Conservation (phyloP, 257 asterid genomes). For the Eucommia ulmoides region DNA sequence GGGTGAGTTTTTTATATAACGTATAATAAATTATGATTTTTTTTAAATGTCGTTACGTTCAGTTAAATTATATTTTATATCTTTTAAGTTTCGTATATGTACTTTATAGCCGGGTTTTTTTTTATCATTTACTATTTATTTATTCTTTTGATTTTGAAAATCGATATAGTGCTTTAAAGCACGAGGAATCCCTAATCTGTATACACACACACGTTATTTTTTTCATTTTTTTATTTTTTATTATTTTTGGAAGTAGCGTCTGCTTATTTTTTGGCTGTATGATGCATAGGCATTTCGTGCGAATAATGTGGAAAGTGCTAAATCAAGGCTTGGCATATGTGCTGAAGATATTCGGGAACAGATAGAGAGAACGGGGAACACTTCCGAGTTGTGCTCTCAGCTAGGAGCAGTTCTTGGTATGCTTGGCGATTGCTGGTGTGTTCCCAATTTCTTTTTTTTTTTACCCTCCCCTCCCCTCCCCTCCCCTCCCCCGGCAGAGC, state of each 20-base stretch:
- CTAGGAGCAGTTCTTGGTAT: slow-evolving; percentile 93
- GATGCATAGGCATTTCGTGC: slow-evolving; percentile 80
- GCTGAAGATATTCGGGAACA: slow-evolving; percentile 87
- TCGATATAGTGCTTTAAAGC: background rate
- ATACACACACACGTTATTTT: too few species aligned
- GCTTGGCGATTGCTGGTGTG: slow-evolving; percentile 98
- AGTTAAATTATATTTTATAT: too few species aligned
- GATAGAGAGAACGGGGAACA: slow-evolving; percentile 53
- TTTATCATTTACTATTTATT: background rate
- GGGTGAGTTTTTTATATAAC: slow-evolving; percentile 37
- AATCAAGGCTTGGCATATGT: slow-evolving; percentile 72
- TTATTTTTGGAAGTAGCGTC: background rate
- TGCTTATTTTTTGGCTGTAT: slow-evolving; percentile 10
- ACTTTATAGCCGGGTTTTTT: too few species aligned
- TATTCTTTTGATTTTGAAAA: background rate
- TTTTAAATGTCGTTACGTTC: too few species aligned
- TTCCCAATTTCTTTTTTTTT: slow-evolving; percentile 9
- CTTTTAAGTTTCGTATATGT: too few species aligned
- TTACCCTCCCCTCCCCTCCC: background rate
- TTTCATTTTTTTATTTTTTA: background rate
- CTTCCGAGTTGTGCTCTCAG: slow-evolving; percentile 88
- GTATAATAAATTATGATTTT: too few species aligned
- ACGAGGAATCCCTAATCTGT: too few species aligned
- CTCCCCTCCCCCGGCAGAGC: too few species aligned
- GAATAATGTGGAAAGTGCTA: slow-evolving; percentile 81